These are phyloP conservation scores for Pseudodiploospora longispora DNA, from an alignment of 2,329 filamentous ascomycete genomes.

Conservation along the genomic window DNA sequence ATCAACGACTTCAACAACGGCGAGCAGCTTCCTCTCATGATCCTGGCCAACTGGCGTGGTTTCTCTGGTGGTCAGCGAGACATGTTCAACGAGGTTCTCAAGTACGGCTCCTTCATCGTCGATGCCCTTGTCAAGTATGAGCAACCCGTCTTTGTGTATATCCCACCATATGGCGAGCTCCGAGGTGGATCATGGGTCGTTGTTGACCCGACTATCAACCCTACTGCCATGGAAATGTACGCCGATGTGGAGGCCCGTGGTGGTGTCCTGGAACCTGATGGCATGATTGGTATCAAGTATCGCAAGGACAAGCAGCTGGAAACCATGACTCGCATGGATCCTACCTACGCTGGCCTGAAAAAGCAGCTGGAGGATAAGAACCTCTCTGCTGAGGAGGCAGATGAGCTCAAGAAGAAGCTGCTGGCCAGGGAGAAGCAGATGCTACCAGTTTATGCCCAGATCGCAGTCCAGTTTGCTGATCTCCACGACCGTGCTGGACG, in stretches of 20 bases:
- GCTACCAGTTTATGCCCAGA: conserved; percentile 87
- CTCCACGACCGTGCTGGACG: conserved; percentile 93
- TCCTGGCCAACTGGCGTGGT: conserved; percentile 98
- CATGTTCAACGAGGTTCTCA: conserved; percentile 99
- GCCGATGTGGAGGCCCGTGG: conserved; percentile 90
- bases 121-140: conserved; percentile 97
- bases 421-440: conserved; percentile 77
- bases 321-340: conserved; percentile 91
- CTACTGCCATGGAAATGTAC: conserved; percentile 98
- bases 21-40: conserved; percentile 97
- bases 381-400: conserved; percentile 65
- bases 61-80: conserved; percentile 99
- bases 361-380: conserved; percentile 58
- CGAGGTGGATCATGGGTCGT: conserved; percentile 99
- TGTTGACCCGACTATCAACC: conserved; percentile 96
- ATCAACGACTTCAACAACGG: conserved; percentile 99
- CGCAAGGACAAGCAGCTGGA: conserved; percentile 94
- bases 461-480: conserved; percentile 94
- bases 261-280: conserved; percentile 95
- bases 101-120: conserved; percentile 98
- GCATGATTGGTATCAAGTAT: conserved; percentile 98
- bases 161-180: conserved; percentile 90
- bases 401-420: conserved; percentile 77
- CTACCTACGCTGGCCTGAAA: conserved; percentile 74
- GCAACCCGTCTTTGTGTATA: conserved; percentile 98